phyloP scores from a whole-genome alignment of 768 basidiomycete genomes.

The Austroboletus festivus region DNA sequence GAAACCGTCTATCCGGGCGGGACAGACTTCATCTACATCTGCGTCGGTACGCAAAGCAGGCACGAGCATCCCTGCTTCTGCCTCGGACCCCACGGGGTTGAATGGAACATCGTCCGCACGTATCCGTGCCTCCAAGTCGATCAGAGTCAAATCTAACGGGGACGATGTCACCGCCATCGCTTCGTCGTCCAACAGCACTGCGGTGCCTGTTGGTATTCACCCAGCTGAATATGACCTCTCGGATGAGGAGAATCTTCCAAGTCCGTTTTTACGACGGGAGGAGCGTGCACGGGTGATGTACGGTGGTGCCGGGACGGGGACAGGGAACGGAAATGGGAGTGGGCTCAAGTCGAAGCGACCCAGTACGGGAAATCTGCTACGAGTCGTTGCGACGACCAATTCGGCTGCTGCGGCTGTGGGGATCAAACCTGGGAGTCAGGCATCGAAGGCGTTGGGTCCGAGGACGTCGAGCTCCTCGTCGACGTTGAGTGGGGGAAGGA shows the following conservation, averaged over 20 bases:
- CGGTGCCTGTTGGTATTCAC: too few species aligned
- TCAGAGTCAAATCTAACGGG: slow-evolving; percentile 9
- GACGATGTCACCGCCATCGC: neutral
- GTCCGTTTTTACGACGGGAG: slow-evolving; percentile 69
- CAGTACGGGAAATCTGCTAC: slow-evolving; percentile 51
- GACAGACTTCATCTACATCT: too few species aligned
- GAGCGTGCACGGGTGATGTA: slow-evolving; percentile 37
- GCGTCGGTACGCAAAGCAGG: slow-evolving; percentile 22
- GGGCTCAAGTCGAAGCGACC: slow-evolving; percentile 37
- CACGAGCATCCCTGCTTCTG: slow-evolving; percentile 35
- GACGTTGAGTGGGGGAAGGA: too few species aligned
- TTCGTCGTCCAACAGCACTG: slow-evolving; percentile 9
- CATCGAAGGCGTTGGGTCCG: slow-evolving; percentile 7
- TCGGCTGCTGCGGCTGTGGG: slow-evolving; percentile 31
- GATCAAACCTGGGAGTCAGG: slow-evolving; percentile 15
- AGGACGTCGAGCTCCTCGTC: slow-evolving; percentile 11
- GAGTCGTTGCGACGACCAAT: slow-evolving; percentile 60
- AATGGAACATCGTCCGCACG: slow-evolving; percentile 22
- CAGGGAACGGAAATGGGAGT: too few species aligned
- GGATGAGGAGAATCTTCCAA: slow-evolving; percentile 84
- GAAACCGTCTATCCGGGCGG: slow-evolving; percentile 55
- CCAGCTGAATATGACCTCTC: slow-evolving; percentile 61
- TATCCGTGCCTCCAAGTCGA: slow-evolving; percentile 14
- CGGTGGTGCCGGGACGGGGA: too few species aligned
- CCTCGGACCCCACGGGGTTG: slow-evolving; percentile 39